These are phyloP conservation scores for Linnemannia schmuckeri DNA, from an alignment of 192 early-diverging fungal species.

Conservation along the genomic window DNA sequence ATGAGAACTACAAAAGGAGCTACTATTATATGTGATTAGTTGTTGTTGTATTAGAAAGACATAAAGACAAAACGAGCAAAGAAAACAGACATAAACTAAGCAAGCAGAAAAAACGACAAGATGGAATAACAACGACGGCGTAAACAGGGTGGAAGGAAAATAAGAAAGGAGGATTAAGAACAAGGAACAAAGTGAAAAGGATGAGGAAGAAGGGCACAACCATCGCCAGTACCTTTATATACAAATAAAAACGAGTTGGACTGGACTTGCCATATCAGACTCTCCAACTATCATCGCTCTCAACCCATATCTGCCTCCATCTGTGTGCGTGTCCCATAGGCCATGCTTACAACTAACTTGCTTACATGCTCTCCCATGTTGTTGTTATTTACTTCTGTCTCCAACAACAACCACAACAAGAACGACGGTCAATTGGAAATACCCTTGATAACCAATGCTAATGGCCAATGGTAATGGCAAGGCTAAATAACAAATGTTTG, in stretches of 20 bases:
- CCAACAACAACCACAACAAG: background rate
- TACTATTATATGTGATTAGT: too few relatives aligned
- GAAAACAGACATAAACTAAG: background rate
- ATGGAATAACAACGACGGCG: background rate
- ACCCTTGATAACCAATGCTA: too few relatives aligned
- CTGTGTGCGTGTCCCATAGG: too few relatives aligned
- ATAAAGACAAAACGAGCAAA: background rate
- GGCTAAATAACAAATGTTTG: too few relatives aligned
- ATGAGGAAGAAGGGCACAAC: background rate
- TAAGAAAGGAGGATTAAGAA: background rate
- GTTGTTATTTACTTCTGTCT: background rate
- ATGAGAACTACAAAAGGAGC: background rate
- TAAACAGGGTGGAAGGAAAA: background rate
- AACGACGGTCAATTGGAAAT: background rate
- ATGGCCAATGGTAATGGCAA: too few relatives aligned
- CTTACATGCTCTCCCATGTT: background rate
- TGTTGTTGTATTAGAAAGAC: too few relatives aligned
- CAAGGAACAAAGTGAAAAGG: background rate
- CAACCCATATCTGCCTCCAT: too few relatives aligned
- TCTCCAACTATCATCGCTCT: too few relatives aligned
- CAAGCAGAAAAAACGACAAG: background rate
- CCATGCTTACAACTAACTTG: too few relatives aligned
- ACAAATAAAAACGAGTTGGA: too few relatives aligned
- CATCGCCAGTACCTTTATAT: background rate
- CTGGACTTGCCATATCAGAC: too few relatives aligned